Conservation (phyloP, 768 basidiomycete genomes). For the Collybia mongolica region DNA sequence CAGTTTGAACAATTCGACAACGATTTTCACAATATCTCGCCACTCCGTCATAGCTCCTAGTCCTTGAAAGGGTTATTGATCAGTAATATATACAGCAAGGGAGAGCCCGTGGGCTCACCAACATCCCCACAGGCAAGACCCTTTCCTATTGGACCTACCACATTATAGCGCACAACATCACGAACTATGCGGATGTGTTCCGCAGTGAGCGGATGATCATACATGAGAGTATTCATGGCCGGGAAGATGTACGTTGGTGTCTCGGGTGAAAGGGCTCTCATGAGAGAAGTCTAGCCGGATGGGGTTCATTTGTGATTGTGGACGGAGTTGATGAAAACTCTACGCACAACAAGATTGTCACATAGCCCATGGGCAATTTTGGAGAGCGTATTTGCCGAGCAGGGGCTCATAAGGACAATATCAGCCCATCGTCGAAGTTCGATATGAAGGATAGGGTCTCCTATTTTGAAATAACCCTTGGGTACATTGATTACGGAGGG, state of each 20-base stretch:
- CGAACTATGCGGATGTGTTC: slow-evolving; percentile 76
- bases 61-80: slow-evolving; percentile 41
- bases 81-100: background rate
- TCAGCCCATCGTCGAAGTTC: slow-evolving; percentile 95
- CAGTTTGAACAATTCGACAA: slow-evolving; percentile 54
- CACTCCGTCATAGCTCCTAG: slow-evolving; percentile 97
- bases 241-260: slow-evolving; percentile 92
- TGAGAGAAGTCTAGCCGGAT: slow-evolving; percentile 63
- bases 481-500: background rate
- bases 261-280: slow-evolving; percentile 79
- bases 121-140: slow-evolving; percentile 88
- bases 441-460: slow-evolving; percentile 94
- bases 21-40: slow-evolving; percentile 80
- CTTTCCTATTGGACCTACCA: slow-evolving; percentile 89
- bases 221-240: slow-evolving; percentile 99
- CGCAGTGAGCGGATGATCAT: slow-evolving; percentile 86
- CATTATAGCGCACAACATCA: slow-evolving; percentile 75
- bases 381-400: slow-evolving; percentile 94
- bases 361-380: slow-evolving; percentile 89
- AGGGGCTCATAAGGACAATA: slow-evolving; percentile 91
- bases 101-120: slow-evolving; percentile 46
- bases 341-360: slow-evolving; percentile 84
- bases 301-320: background rate
- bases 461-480: slow-evolving; percentile 74
- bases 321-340: background rate